These are phyloP conservation scores for Graphilbum sp. DNA, from an alignment of 2,329 filamentous ascomycete species.

Conservation along the genomic window DNA sequence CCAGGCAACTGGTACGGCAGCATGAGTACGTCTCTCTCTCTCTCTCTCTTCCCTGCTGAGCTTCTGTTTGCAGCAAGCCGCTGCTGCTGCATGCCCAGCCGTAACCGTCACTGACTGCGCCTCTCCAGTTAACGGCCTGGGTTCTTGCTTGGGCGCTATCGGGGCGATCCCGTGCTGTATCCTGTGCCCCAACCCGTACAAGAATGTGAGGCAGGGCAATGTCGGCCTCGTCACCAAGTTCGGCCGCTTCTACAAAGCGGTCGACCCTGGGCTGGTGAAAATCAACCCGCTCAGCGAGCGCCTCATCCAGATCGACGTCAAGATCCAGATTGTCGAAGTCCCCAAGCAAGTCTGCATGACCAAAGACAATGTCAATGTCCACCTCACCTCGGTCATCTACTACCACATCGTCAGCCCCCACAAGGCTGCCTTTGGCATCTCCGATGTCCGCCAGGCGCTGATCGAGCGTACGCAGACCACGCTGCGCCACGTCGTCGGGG, in stretches of 20 bases:
- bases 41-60: neutral
- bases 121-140: slow-evolving; percentile 36
- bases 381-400: slow-evolving; percentile 94
- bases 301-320: slow-evolving; percentile 88
- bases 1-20: slow-evolving; percentile 77
- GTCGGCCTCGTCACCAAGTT: slow-evolving; percentile 95
- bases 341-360: slow-evolving; percentile 98
- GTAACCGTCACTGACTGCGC: too few species aligned
- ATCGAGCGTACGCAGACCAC: slow-evolving; percentile 97
- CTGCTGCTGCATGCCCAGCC: too few species aligned
- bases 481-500: slow-evolving; percentile 80
- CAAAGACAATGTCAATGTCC: slow-evolving; percentile 93
- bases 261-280: slow-evolving; percentile 92
- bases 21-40: slow-evolving; percentile 46
- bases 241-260: slow-evolving; percentile 83
- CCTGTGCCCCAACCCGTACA: slow-evolving; percentile 89
- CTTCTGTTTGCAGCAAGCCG: too few species aligned
- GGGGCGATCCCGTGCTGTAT: slow-evolving; percentile 88
- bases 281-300: slow-evolving; percentile 90
- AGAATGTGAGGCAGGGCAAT: slow-evolving; percentile 79
- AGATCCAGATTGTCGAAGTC: slow-evolving; percentile 97
- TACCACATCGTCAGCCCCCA: slow-evolving; percentile 93
- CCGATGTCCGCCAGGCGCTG: slow-evolving; percentile 88
- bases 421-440: slow-evolving; percentile 93
- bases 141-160: slow-evolving; percentile 55